phyloP scores from a whole-genome alignment of 371 early-diverging fungal species.

The Fennellomyces sp. region DNA sequence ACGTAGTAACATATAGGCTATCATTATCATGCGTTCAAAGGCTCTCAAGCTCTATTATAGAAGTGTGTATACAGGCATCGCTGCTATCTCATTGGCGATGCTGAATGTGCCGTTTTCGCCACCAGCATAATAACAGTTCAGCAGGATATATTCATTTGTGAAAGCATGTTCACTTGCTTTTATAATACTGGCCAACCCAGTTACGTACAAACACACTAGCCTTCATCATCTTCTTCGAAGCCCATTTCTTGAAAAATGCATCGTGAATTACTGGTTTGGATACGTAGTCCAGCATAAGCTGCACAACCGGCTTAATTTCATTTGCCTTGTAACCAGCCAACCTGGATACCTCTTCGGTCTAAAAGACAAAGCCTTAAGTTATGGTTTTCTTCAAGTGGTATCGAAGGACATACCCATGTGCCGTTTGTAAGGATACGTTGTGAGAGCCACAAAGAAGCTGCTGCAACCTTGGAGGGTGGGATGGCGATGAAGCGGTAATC shows the following conservation, averaged over 20 bases:
- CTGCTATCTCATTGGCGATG: no score
- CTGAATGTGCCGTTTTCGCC: no score
- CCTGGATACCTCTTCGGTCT: slow-evolving; percentile 64
- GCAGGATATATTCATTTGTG: no score
- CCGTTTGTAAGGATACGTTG: slow-evolving; percentile 82
- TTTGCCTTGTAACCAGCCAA: slow-evolving; percentile 78
- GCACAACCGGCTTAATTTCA: slow-evolving; percentile 65
- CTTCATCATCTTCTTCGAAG: slow-evolving; percentile 70
- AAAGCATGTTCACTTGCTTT: background rate
- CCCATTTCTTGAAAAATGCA: slow-evolving; percentile 84
- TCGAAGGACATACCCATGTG: slow-evolving; percentile 67
- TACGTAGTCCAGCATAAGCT: slow-evolving; percentile 73
- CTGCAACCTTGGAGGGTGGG: slow-evolving; percentile 84
- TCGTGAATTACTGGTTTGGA: slow-evolving; percentile 53
- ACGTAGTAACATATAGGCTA: no score
- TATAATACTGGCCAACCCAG: slow-evolving; percentile 52
- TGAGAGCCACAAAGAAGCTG: slow-evolving; percentile 87
- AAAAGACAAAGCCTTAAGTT: no score
- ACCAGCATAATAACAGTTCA: no score
- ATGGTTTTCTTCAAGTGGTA: background rate
- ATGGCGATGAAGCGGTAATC: slow-evolving; percentile 82
- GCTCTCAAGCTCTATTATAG: no score
- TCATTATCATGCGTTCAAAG: no score
- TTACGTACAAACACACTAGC: slow-evolving; percentile 75
- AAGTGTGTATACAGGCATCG: no score